phyloP scores from a whole-genome alignment of 257 asterid species.

The Ehretia macrophylla region DNA sequence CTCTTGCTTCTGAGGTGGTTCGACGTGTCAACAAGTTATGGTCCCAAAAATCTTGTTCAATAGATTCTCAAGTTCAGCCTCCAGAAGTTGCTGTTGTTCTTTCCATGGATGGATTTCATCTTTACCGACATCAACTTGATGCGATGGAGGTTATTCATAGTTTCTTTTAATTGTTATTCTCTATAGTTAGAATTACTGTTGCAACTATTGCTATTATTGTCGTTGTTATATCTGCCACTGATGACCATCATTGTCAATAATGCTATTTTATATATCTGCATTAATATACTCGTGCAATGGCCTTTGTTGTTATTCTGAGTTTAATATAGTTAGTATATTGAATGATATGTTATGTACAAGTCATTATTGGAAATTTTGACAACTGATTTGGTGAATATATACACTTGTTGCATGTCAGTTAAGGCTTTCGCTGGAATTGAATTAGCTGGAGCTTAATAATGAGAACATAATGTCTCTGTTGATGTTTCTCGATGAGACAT shows the following conservation, averaged over 20 bases:
- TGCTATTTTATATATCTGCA: no score
- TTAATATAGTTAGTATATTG: no score
- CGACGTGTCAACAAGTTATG: slow-evolving; percentile 71
- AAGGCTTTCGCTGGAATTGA: no score
- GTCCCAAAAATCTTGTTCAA: slow-evolving; percentile 48
- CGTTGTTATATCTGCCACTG: slow-evolving; percentile 11
- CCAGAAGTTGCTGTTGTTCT: slow-evolving; percentile 73
- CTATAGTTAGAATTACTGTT: neutral
- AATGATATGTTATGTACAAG: no score
- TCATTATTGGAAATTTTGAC: no score
- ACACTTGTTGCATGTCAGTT: no score
- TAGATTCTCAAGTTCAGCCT: slow-evolving; percentile 75
- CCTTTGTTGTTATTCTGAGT: no score
- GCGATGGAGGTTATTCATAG: slow-evolving; percentile 63
- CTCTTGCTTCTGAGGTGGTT: slow-evolving; percentile 74
- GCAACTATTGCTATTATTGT: slow-evolving; percentile 2
- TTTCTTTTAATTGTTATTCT: neutral
- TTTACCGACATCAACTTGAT: slow-evolving; percentile 82
- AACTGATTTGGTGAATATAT: no score
- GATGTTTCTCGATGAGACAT: no score
- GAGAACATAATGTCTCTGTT: no score
- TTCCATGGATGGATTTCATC: slow-evolving; percentile 99
- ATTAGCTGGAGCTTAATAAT: no score
- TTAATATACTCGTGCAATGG: no score
- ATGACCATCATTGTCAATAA: slow-evolving; percentile 8